Evolutionary conservation across 805 yeast genomes (phyloP).

Genomic region (Lachancea sp.): DNA sequence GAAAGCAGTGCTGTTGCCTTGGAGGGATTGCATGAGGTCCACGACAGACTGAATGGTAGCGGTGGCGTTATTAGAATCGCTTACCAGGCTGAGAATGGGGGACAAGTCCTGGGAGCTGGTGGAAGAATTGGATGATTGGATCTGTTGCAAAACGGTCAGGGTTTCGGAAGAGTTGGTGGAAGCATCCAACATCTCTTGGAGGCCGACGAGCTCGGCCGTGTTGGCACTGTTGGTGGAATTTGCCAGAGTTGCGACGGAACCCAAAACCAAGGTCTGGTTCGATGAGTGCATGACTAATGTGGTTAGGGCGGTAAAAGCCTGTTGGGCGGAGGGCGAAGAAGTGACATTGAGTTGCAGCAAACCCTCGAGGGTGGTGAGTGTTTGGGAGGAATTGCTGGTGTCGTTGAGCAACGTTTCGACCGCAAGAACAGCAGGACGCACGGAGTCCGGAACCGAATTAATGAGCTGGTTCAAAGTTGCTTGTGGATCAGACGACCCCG

Average conservation of each 20-base stretch:
- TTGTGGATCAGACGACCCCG: conserved; percentile 11
- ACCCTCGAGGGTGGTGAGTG: conserved; percentile 13
- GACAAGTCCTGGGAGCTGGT: conserved; percentile 13
- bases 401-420: conserved; percentile 18
- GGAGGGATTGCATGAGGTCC: conserved; percentile 23
- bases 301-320: conserved; percentile 19
- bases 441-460: conserved; percentile 13
- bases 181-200: conserved; percentile 19
- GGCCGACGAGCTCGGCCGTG: conserved; percentile 21
- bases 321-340: conserved; percentile 17
- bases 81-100: conserved; percentile 18
- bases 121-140: conserved; percentile 12
- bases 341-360: conserved; percentile 22
- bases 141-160: conserved; percentile 15
- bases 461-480: conserved; percentile 13
- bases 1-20: conserved; percentile 17
- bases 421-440: conserved; percentile 17
- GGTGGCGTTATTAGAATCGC: conserved; percentile 22
- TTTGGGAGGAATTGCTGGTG: conserved; percentile 15
- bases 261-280: conserved; percentile 18
- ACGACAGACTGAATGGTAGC: conserved; percentile 22
- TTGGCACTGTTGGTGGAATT: conserved; percentile 13
- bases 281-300: conserved; percentile 14
- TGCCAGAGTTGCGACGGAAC: conserved; percentile 19
- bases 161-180: conserved; percentile 22